Base-by-base conservation (phyloP, 495 filamentous ascomycete genomes). In the Penicillium malachiteum region DNA sequence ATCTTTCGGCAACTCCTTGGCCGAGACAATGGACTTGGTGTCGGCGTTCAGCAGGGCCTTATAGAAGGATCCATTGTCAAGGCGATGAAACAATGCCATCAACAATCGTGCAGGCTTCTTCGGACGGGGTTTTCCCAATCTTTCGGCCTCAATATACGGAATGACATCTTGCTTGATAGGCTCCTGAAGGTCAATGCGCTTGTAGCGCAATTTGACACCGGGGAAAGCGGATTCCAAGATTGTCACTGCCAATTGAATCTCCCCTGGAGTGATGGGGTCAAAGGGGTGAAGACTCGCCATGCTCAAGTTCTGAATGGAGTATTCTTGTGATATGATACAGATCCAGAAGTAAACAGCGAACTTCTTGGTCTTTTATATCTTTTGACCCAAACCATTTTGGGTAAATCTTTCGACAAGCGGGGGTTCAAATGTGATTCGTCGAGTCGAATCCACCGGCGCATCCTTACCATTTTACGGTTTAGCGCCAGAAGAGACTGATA, bases 121-220 rank as follows among this genome's bases (percentile, higher is more conserved):
- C 0, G 73, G 73, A 1, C 71, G 62, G 4, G 67, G 66, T 49
- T 69, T 54, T 13, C 71, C 59, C 11, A 65, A 63, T 0, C 73
- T 56, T 48, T 77, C 73, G 7, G 73, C 72, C 55, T 77, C 73
- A 11, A 77, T 65, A 48, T 72, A 77, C 7, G 73, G 73, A 35
- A 77, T 51, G 3, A 72, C 70, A 39, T 77, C 73, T 52, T 68
- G 62, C 48, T 77, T 77, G 56, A 68, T 63, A 13, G 73, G 73
- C 41, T 77, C 73, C 10, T 75, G 67, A 7, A 78, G 65, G 58
- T 78, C 75, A 56, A 78, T 76, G 16, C 72, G 65, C 54, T 78
- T 78, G 49, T 74, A 73, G 10, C 75, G 71, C 52, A 78, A 58
- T 50, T 71, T 60, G 30, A 72, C 68, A 14, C 65, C 72, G 0